A percentile compares a stretch with the other conserved stretches of the same genome.
phyloP scores from a whole-genome alignment of 208 protist species.

The Leishmania tropica region DNA sequence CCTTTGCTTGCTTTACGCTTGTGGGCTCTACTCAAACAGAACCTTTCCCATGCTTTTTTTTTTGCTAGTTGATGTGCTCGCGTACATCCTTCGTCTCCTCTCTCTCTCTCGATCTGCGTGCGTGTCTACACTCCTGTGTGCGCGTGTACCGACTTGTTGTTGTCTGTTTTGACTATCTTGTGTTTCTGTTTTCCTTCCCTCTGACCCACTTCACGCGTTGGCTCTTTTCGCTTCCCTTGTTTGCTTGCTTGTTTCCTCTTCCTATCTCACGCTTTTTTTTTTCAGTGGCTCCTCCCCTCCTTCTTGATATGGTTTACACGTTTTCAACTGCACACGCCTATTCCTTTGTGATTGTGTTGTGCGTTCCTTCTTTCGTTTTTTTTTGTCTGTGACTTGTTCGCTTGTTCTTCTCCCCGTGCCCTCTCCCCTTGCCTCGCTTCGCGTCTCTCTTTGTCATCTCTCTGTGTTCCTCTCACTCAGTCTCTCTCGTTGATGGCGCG shows the following conservation, averaged over 20 bases:
- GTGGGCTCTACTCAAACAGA: background rate
- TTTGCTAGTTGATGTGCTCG: background rate
- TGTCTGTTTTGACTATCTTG: background rate
- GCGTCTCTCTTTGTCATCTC: background rate
- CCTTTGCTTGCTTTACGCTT: background rate
- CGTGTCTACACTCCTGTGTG: background rate
- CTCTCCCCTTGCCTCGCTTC: background rate
- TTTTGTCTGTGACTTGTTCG: too few relatives aligned
- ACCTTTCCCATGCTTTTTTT: background rate
- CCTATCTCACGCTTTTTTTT: background rate
- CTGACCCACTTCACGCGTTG: background rate
- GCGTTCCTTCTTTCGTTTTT: background rate
- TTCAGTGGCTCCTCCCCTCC: background rate
- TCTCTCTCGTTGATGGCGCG: background rate
- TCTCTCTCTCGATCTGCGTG: background rate
- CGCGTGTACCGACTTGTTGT: background rate
- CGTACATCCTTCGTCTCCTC: background rate
- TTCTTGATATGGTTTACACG: background rate
- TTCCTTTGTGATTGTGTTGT: background rate
- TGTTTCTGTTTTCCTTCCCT: background rate
- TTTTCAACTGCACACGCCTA: background rate
- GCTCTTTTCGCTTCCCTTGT: background rate
- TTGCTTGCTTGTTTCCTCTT: background rate
- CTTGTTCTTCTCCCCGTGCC: background rate
- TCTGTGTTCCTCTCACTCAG: background rate